These are phyloP conservation scores for Phytopythium montanum DNA, from an alignment of 352 stramenopile species.

Conservation along the genomic window DNA sequence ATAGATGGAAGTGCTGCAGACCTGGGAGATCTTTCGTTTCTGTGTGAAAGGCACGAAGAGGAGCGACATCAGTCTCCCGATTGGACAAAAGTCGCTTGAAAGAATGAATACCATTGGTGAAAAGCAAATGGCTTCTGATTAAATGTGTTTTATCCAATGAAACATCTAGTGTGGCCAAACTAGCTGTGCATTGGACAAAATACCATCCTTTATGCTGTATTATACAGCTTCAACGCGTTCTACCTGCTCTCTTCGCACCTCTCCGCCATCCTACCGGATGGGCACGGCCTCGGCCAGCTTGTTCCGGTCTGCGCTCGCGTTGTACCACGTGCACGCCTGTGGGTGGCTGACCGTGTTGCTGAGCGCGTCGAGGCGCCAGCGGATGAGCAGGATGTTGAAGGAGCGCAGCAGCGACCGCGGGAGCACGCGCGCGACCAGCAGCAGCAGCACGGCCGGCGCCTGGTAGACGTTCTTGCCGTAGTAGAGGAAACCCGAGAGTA, in stretches of 20 bases:
- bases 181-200: too few species aligned
- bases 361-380: conserved; percentile 9
- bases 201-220: too few species aligned
- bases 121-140: too few species aligned
- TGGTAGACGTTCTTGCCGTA: conserved; percentile 22
- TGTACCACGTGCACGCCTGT: conserved; percentile 8
- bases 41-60: too few species aligned
- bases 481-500: conserved; percentile 20
- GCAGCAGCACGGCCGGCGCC: conserved; percentile 13
- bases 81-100: too few species aligned
- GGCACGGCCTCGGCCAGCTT: not conserved
- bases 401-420: conserved; percentile 20
- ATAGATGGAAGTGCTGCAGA: not conserved
- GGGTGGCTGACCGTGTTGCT: conserved; percentile 3
- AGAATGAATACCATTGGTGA: too few species aligned
- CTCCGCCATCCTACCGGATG: not conserved
- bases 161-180: too few species aligned
- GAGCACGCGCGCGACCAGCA: conserved; percentile 21
- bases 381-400: conserved; percentile 24
- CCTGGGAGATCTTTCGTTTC: not conserved
- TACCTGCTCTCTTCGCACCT: too few species aligned
- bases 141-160: too few species aligned
- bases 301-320: conserved; percentile 7
- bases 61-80: too few species aligned
- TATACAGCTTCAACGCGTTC: too few species aligned